phyloP scores from a whole-genome alignment of 345 rosid genomes.

The Aurinia saxatilis region DNA sequence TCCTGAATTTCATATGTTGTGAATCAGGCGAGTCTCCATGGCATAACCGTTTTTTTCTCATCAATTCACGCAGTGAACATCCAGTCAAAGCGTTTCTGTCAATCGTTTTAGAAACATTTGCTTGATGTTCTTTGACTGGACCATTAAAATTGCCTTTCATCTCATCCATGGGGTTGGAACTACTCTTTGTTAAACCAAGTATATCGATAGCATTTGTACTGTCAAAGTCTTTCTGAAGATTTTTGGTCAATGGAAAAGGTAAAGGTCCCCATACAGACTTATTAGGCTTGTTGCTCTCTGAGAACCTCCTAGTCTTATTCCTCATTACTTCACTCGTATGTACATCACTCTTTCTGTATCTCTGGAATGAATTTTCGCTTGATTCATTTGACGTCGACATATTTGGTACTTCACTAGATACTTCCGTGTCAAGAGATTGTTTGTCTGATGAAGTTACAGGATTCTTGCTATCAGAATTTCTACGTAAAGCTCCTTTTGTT shows the following conservation, averaged over 20 bases:
- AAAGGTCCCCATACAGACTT: constrained; percentile 60
- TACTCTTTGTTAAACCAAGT: constrained; percentile 27
- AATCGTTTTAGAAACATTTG: constrained; percentile 22
- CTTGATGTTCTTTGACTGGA: constrained; percentile 25
- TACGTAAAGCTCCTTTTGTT: constrained; percentile 32
- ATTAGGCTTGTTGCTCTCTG: constrained; percentile 30
- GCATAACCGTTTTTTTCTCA: constrained; percentile 65
- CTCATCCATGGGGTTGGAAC: constrained; percentile 25
- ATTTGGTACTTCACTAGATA: constrained; percentile 38
- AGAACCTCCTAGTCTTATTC: constrained; percentile 22
- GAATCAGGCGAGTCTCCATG: constrained; percentile 35
- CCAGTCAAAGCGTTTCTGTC: constrained; percentile 33
- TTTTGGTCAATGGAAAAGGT: constrained; percentile 40
- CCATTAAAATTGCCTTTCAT: constrained; percentile 23
- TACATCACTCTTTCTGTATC: constrained; percentile 33
- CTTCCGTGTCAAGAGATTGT: constrained; percentile 41
- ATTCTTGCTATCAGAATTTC: constrained; percentile 17
- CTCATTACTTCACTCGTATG: constrained; percentile 26
- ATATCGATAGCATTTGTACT: constrained; percentile 21
- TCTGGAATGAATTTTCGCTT: constrained; percentile 34
- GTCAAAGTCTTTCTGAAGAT: constrained; percentile 29
- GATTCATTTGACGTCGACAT: constrained; percentile 27
- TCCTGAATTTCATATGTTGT: constrained; percentile 31
- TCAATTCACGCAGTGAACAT: constrained; percentile 75
- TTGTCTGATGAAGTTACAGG: constrained; percentile 33